Evolutionary conservation across 2,329 filamentous ascomycete species (phyloP).

Genomic region (Talaromyces islandicus): DNA sequence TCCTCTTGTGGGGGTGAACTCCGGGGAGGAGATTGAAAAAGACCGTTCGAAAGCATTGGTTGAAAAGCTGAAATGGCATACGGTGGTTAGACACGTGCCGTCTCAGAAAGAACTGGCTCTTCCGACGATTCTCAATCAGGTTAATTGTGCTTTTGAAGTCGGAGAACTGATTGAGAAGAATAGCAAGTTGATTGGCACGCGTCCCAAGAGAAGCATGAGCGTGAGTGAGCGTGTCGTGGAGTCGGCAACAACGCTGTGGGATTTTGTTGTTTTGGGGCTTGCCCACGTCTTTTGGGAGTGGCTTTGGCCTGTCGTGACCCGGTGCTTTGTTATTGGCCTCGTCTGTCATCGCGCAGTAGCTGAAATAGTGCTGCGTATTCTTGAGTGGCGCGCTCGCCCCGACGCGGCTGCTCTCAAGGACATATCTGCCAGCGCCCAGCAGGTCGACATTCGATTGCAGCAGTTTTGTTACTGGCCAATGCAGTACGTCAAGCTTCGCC

Average conservation of each 20-base stretch:
- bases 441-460: constrained; percentile 92
- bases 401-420: constrained; percentile 85
- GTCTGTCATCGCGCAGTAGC: constrained; percentile 74
- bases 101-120: constrained; percentile 80
- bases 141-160: constrained; percentile 93
- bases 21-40: constrained; percentile 65
- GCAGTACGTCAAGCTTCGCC: constrained; percentile 87
- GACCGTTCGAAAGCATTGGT: constrained; percentile 62
- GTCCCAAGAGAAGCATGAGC: constrained; percentile 77
- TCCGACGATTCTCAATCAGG: constrained; percentile 77
- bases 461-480: constrained; percentile 99
- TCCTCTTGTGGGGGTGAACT: constrained; percentile 53
- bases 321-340: constrained; percentile 68
- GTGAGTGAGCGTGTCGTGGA: constrained; percentile 93
- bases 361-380: constrained; percentile 68
- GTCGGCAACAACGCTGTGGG: constrained; percentile 80
- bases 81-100: constrained; percentile 67
- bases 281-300: constrained; percentile 69
- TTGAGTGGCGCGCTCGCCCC: constrained; percentile 79
- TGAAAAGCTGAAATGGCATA: constrained; percentile 83
- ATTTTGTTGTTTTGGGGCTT: constrained; percentile 62
- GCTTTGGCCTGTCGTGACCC: constrained; percentile 69
- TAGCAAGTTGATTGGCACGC: constrained; percentile 72
- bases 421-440: constrained; percentile 91
- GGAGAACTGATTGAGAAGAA: constrained; percentile 83